Evolutionary conservation across 73 alveolate species (phyloP).

Genomic region (Paramecium sexaurelia): DNA sequence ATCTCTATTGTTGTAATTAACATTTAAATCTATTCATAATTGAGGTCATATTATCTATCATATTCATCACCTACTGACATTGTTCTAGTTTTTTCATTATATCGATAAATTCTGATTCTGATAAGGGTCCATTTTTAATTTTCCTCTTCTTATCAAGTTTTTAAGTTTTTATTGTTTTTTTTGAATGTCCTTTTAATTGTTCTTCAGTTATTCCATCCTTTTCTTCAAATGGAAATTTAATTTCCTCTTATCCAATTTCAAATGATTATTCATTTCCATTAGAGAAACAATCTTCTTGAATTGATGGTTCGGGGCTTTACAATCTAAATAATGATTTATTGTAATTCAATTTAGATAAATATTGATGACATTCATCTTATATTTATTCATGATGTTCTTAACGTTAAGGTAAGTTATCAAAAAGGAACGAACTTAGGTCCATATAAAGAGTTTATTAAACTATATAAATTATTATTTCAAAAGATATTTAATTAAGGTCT

Average conservation of each 20-base stretch:
- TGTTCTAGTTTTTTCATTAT: not conserved
- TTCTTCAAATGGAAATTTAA: not conserved
- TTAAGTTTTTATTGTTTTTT: not conserved
- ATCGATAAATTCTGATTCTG: not conserved
- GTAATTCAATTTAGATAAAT: not conserved
- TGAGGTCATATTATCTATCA: not conserved
- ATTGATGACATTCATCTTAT: not conserved
- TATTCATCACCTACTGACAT: not conserved
- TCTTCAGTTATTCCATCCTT: not conserved
- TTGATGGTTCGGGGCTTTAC: not conserved
- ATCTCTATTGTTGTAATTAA: not conserved
- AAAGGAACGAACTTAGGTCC: not conserved
- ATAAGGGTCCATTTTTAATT: not conserved
- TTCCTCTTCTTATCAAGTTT: not conserved
- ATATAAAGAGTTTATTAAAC: not conserved
- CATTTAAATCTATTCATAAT: not conserved
- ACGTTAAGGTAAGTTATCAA: not conserved
- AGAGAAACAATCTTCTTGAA: not conserved
- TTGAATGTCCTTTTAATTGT: not conserved
- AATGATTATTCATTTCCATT: not conserved
- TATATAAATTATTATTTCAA: not conserved
- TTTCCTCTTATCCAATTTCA: not conserved
- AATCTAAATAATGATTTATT: not conserved
- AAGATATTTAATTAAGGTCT: not conserved
- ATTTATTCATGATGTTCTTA: not conserved